Base-by-base conservation (phyloP, 2,329 filamentous ascomycete species). In the Paecilomyces niveus region DNA sequence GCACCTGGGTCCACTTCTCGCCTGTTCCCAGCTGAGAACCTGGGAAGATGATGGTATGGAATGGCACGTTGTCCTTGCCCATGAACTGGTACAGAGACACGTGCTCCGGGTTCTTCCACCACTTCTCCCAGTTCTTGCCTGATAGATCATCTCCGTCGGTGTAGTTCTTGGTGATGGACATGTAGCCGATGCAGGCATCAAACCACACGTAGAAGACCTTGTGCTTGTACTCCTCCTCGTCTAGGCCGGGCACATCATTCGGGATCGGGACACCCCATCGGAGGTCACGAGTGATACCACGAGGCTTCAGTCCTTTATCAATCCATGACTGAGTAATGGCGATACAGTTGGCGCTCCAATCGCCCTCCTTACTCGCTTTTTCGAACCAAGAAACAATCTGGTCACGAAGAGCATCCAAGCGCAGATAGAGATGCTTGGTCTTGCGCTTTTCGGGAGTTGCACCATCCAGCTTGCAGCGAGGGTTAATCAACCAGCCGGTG, bases 161-260 rank as follows among this genome's bases (percentile, higher is more conserved):
- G 74, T 96, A 96, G 67, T 86, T 92, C 63, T 90, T 90, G 1
- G 92, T 96, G 65, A 97, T 97, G 1, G 91, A 96, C n/a, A 92
- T 87, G 72, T 97, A 97, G 21, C 92, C 92, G 68, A 96, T 94
- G 74, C 90, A 94, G 57, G 90, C 90, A 72, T 96, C 90, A 71
- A 97, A 91, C 91, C 88, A 90, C 60, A 96, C 92, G 70, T 97
- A 97, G 64, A 97, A 86, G 61, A 96, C 93, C 79, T 90, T 90
- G 63, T 87, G 81, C 63, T 88, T 84, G 67, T 87, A 89, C 11
- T 82, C 85, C 31, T 81, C 79, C 3, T 82, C 76, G 49, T 59
- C 57, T 11, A 63, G 32, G 11, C 61, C 61, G 29, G 60, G 18
- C 18, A 62, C 35, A 22, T 51, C 58, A 15, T 32, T 59, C 3